Conservation (phyloP, 352 stramenopile genomes). For the Phytopythium aichiense region DNA sequence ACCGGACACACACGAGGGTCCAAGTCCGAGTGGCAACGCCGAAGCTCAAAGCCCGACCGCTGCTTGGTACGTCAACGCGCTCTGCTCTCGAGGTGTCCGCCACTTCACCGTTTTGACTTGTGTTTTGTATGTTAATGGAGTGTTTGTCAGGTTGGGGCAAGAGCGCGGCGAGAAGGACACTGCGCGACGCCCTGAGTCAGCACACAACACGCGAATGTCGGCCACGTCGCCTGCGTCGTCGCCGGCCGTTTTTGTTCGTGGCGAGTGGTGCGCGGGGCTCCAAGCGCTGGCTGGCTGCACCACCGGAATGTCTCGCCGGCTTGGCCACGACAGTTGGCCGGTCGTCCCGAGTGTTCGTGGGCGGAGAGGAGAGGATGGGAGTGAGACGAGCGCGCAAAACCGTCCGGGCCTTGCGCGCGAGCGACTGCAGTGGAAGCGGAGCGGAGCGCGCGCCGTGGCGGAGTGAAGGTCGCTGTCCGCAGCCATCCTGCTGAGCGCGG, state of each 20-base stretch:
- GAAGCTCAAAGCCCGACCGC: neutral
- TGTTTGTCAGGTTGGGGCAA: conserved; percentile 1
- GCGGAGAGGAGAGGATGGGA: neutral
- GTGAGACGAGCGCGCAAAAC: conserved; percentile 2
- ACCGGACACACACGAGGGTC: too few relatives aligned
- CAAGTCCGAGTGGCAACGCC: too few relatives aligned
- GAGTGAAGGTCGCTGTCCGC: neutral
- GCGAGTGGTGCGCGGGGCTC: neutral
- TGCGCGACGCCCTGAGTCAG: neutral
- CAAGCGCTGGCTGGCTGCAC: neutral
- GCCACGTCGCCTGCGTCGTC: conserved; percentile 4
- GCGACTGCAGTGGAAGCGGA: neutral
- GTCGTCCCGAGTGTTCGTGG: neutral
- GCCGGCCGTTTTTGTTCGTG: conserved; percentile 2
- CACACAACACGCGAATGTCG: neutral
- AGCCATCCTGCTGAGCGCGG: conserved; percentile 1
- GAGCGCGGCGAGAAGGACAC: conserved; percentile 1
- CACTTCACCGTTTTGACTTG: neutral
- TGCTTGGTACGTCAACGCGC: neutral
- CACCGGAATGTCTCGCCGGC: conserved; percentile 3
- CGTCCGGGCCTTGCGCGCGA: conserved; percentile 1
- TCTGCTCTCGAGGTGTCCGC: neutral
- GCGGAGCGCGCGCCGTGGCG: neutral
- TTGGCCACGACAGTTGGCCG: neutral
- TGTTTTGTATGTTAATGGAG: neutral